Base-by-base conservation (phyloP, 371 early-diverging fungal genomes). In the Zopfochytrium polystomum region DNA sequence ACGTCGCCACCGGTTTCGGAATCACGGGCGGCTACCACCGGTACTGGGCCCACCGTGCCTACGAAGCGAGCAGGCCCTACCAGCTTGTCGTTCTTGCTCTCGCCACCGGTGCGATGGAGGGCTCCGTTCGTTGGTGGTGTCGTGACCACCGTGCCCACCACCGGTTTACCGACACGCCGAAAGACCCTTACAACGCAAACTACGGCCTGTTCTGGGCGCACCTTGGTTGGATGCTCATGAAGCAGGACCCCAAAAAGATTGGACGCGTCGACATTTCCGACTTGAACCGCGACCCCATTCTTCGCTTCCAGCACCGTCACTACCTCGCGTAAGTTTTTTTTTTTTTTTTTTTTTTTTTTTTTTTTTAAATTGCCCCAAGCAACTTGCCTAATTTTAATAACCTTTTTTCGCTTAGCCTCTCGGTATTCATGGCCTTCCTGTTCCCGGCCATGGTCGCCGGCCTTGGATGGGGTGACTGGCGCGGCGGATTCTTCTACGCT, bases 121-220 rank as follows among this genome's bases (percentile, higher is more conserved):
- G 77, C 3, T 62, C 63, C 47, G 67, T 73, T 60, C 63, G 65
- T 31, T 77, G 77, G 77, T 77, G 77, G 77, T 59, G 59, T 46
- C 51, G 71, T 4, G 64, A 66, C 34, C 77, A 77, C 60, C 88
- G 95, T 58, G 89, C 92, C 59, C 96, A 95, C 71, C 96, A 96
- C 79, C 81, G 93, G 50, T 92, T 83, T 68, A 93, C 94, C 15
- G 96, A 95, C 71, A 92, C 93, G 9, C 85, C 88, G 31, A 83
- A 85, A 73, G 96, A 94, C 69, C 96, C 93, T 20, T 93, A 95
- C 77, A 78, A 84, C 55, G 91, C 94, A 30, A 84, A 89, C 45
- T 77, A 85, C 67, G 94, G 96, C 33, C 78, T 93, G 65, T 80
- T 87, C 69, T 91, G 87, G 75, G 88, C 89, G 35, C 96, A 95